A percentile compares a stretch with the other conserved stretches of the same genome.
Conservation (phyloP, 2,329 filamentous ascomycete species). For the Beauveria brongniartii region DNA sequence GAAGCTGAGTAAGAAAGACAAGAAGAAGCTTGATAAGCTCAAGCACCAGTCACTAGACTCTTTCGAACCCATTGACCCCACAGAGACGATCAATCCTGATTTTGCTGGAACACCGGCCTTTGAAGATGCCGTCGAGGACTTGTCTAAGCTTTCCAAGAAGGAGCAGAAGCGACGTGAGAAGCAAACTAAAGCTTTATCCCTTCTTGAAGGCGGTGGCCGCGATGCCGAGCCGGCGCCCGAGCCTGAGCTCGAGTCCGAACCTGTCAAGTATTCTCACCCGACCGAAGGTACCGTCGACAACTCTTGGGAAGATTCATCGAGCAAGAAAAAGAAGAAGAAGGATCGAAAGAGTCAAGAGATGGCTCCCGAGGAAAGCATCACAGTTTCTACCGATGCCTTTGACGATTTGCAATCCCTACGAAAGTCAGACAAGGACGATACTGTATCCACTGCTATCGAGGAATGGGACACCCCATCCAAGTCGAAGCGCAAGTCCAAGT, state of each 20-base stretch:
- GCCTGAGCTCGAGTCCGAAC: not conserved
- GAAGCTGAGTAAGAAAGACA: slow-evolving; percentile 40
- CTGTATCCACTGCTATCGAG: slow-evolving; percentile 16
- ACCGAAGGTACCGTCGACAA: slow-evolving; percentile 14
- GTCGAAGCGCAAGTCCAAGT: slow-evolving; percentile 22
- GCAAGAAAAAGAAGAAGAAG: slow-evolving; percentile 29
- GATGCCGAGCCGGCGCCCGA: slow-evolving; percentile 15
- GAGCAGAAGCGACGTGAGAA: slow-evolving; percentile 36
- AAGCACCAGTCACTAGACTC: slow-evolving; percentile 25
- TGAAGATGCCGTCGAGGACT: slow-evolving; percentile 19
- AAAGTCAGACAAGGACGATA: slow-evolving; percentile 25
- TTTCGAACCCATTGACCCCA: slow-evolving; percentile 9
- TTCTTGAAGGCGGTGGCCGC: slow-evolving; percentile 14
- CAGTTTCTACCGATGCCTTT: slow-evolving; percentile 23
- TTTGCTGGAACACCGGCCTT: slow-evolving; percentile 11
- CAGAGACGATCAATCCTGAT: slow-evolving; percentile 7
- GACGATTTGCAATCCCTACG: slow-evolving; percentile 18
- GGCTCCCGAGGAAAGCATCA: slow-evolving; percentile 20
- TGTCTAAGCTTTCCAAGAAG: slow-evolving; percentile 23
- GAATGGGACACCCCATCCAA: slow-evolving; percentile 28
- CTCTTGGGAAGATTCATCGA: slow-evolving; percentile 21
- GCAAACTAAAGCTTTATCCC: slow-evolving; percentile 20
- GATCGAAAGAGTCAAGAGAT: slow-evolving; percentile 21
- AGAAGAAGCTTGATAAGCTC: slow-evolving; percentile 39
- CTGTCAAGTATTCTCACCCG: not conserved